These are phyloP conservation scores for Lactarius hengduanensis DNA, from an alignment of 768 basidiomycete species.

Conservation along the genomic window DNA sequence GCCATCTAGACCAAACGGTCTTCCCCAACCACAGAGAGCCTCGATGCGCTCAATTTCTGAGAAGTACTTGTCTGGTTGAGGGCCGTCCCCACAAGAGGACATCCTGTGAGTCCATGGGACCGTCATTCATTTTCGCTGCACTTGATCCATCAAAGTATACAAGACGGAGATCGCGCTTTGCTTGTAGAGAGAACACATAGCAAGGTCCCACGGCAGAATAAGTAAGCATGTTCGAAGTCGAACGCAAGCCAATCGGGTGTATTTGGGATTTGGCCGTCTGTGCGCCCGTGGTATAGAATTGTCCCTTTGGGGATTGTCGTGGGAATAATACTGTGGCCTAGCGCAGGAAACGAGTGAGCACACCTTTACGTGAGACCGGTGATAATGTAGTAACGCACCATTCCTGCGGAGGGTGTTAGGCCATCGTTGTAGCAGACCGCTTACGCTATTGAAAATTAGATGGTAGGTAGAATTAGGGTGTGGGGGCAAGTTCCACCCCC, in stretches of 20 bases:
- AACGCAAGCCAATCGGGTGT: conserved; percentile 26
- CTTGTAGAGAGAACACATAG: conserved; percentile 14
- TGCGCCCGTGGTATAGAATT: conserved; percentile 27
- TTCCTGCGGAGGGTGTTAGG: conserved; percentile 36
- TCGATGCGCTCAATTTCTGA: conserved; percentile 34
- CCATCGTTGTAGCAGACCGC: conserved; percentile 41
- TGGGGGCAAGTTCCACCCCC: conserved; percentile 29
- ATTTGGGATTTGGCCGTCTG: conserved; percentile 4
- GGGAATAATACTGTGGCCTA: conserved; percentile 25
- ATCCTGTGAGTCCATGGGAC: conserved; percentile 40
- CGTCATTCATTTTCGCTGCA: conserved; percentile 31
- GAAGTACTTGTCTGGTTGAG: conserved; percentile 25
- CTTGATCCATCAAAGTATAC: conserved; percentile 26
- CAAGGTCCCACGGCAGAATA: conserved; percentile 15
- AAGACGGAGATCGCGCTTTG: conserved; percentile 24
- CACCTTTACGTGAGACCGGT: neutral
- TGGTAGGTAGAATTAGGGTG: conserved; percentile 35
- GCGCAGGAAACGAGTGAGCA: no score
- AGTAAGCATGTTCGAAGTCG: conserved; percentile 24
- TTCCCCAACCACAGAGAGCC: conserved; percentile 38
- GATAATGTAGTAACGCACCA: conserved; percentile 12
- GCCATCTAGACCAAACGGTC: conserved; percentile 35
- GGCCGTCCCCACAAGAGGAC: conserved; percentile 36
- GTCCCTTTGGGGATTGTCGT: conserved; percentile 25
- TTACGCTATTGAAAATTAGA: conserved; percentile 39